These are phyloP conservation scores for Xerocomus amazonicus DNA, from an alignment of 1,284 basidiomycete species.

Conservation along the genomic window DNA sequence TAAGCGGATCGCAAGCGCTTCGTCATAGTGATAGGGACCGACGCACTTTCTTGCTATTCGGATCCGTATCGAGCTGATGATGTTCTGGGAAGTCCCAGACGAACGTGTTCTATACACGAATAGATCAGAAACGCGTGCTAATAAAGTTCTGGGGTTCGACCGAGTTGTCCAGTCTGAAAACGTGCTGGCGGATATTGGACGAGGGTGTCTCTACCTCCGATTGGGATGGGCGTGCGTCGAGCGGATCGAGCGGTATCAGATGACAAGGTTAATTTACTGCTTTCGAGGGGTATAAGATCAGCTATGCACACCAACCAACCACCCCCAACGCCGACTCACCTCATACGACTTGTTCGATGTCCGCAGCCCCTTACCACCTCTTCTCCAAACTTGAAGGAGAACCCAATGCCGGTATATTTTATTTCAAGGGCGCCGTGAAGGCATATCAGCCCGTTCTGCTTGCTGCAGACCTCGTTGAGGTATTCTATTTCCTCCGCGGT, in stretches of 20 bases:
- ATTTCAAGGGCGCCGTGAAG: not conserved
- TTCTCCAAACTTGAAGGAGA: not conserved
- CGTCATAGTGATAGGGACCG: no score
- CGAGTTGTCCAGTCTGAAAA: no score
- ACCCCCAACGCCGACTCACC: no score
- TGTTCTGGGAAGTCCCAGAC: no score
- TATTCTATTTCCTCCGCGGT: not conserved
- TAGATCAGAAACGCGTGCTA: not conserved
- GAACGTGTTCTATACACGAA: no score
- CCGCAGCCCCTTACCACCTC: not conserved
- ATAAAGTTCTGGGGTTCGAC: not conserved
- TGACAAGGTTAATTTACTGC: no score
- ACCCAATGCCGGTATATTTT: not conserved
- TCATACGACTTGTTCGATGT: not conserved
- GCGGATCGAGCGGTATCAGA: no score
- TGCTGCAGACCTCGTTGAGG: not conserved
- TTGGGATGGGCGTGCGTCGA: no score
- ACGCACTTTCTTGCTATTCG: not conserved
- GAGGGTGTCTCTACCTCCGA: no score
- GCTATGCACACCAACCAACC: no score
- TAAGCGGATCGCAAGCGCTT: no score
- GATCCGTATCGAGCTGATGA: not conserved
- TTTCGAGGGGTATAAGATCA: no score
- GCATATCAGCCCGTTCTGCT: not conserved
- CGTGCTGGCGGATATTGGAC: not conserved